A percentile compares a stretch with the other conserved stretches of the same genome.
phyloP scores from a whole-genome alignment of 2,329 filamentous ascomycete genomes.

The Myotisia sp. region DNA sequence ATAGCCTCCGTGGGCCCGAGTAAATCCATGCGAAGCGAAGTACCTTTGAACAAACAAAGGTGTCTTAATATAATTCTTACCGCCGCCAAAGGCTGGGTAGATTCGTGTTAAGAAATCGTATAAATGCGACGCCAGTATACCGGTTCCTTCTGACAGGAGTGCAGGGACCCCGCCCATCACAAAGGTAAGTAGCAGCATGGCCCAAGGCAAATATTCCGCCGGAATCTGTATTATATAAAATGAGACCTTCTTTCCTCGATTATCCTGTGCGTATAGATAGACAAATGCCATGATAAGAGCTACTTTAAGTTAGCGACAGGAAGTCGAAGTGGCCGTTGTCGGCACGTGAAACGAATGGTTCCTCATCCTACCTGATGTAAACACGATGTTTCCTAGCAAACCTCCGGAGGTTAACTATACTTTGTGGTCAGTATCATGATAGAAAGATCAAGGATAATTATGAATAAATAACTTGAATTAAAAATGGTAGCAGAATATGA shows the following conservation, averaged over 20 bases:
- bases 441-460: neutral
- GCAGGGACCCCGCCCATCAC: constrained; percentile 47
- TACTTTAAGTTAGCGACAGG: constrained; percentile 9
- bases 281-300: constrained; percentile 65
- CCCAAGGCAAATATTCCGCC: constrained; percentile 64
- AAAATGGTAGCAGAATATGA: constrained; percentile 1
- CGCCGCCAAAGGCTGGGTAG: constrained; percentile 79
- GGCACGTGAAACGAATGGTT: constrained; percentile 4
- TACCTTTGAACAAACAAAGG: constrained; percentile 57
- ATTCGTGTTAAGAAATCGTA: constrained; percentile 81
- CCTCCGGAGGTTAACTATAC: constrained; percentile 30
- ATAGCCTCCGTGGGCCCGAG: constrained; percentile 28
- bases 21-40: constrained; percentile 30
- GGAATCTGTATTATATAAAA: constrained; percentile 78
- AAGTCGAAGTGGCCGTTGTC: too few relatives aligned
- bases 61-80: constrained; percentile 59
- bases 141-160: constrained; percentile 53
- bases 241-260: constrained; percentile 57
- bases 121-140: constrained; percentile 74
- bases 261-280: constrained; percentile 78
- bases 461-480: constrained; percentile 2
- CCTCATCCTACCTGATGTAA: constrained; percentile 24
- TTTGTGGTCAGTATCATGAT: constrained; percentile 17
- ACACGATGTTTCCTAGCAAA: constrained; percentile 20
- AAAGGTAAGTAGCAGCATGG: constrained; percentile 61